Evolutionary conservation across 1,284 basidiomycete species (phyloP).

Genomic region (Sparassis latifolia): DNA sequence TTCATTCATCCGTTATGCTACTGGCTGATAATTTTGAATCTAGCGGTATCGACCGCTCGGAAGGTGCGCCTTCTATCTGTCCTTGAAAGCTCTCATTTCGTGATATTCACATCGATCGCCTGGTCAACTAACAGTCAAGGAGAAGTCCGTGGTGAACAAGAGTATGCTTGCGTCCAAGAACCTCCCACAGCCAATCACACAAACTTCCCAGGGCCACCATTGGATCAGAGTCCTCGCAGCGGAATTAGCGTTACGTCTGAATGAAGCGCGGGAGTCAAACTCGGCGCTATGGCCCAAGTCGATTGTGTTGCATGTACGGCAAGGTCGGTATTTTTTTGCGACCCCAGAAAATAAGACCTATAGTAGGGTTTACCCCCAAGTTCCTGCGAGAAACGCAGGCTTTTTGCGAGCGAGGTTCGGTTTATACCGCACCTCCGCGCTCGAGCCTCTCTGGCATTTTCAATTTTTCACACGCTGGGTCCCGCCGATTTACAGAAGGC

Average conservation of each 20-base stretch:
- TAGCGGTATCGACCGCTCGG: slow-evolving; percentile 85
- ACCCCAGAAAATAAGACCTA: background rate
- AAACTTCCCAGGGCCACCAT: slow-evolving; percentile 69
- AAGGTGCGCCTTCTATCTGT: slow-evolving; percentile 48
- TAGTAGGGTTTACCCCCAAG: background rate
- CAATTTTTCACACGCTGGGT: no score
- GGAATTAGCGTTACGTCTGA: slow-evolving; percentile 80
- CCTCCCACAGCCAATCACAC: slow-evolving; percentile 71
- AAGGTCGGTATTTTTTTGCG: slow-evolving; percentile 36
- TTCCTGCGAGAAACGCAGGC: background rate
- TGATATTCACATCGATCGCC: background rate
- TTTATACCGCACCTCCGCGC: background rate
- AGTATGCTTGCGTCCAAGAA: slow-evolving; percentile 95
- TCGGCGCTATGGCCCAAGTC: slow-evolving; percentile 91
- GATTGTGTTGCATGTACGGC: slow-evolving; percentile 70
- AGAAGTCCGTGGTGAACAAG: slow-evolving; percentile 76
- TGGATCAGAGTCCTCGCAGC: slow-evolving; percentile 91
- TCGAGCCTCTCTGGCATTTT: no score
- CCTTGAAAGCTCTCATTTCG: slow-evolving; percentile 2
- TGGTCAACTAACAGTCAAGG: slow-evolving; percentile 59
- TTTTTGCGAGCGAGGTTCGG: background rate
- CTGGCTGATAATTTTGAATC: background rate
- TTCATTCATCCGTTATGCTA: background rate
- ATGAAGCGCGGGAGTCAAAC: slow-evolving; percentile 70
- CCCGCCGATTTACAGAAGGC: no score